A percentile compares a stretch with the other conserved stretches of the same genome.
Evolutionary conservation across 2,329 filamentous ascomycete genomes (phyloP).

Genomic region (Lachnellula occidentalis): DNA sequence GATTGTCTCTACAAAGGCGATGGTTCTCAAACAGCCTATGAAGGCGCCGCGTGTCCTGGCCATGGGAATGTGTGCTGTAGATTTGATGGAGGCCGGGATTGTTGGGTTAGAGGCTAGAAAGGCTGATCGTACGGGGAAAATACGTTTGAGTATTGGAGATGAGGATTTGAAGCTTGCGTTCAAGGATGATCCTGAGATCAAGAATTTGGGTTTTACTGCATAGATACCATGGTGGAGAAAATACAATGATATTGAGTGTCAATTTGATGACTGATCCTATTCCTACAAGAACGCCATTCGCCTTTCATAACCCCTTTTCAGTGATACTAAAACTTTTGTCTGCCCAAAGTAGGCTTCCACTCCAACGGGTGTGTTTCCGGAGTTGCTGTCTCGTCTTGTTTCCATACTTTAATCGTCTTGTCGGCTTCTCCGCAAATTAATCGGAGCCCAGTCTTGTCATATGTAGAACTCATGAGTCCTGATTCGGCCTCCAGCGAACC

Average conservation of each 20-base stretch:
- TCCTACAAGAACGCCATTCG: slow-evolving; percentile 19
- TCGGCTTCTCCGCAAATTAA: slow-evolving; percentile 94
- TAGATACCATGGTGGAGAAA: slow-evolving; percentile 1
- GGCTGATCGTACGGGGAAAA: slow-evolving; percentile 80
- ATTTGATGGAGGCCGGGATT: slow-evolving; percentile 81
- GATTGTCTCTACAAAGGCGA: slow-evolving; percentile 17
- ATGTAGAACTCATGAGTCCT: slow-evolving; percentile 90
- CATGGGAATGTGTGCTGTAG: slow-evolving; percentile 69
- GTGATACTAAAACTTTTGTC: slow-evolving; percentile 62
- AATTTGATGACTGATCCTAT: neutral
- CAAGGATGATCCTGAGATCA: slow-evolving; percentile 81
- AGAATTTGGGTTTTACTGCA: slow-evolving; percentile 38
- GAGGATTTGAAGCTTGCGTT: slow-evolving; percentile 88
- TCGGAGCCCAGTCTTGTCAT: slow-evolving; percentile 81
- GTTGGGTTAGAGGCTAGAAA: slow-evolving; percentile 75
- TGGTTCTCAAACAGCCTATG: slow-evolving; percentile 4
- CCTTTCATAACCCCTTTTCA: slow-evolving; percentile 14
- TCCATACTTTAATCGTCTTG: slow-evolving; percentile 99
- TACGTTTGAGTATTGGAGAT: slow-evolving; percentile 79
- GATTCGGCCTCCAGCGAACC: slow-evolving; percentile 91
- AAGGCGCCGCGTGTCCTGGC: slow-evolving; percentile 46
- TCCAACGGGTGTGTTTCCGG: slow-evolving; percentile 86
- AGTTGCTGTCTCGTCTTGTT: slow-evolving; percentile 84
- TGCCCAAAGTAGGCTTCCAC: slow-evolving; percentile 78
- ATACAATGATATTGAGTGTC: neutral